Base-by-base conservation (phyloP, 192 early-diverging fungal genomes). In the Chytriomyces sp. region DNA sequence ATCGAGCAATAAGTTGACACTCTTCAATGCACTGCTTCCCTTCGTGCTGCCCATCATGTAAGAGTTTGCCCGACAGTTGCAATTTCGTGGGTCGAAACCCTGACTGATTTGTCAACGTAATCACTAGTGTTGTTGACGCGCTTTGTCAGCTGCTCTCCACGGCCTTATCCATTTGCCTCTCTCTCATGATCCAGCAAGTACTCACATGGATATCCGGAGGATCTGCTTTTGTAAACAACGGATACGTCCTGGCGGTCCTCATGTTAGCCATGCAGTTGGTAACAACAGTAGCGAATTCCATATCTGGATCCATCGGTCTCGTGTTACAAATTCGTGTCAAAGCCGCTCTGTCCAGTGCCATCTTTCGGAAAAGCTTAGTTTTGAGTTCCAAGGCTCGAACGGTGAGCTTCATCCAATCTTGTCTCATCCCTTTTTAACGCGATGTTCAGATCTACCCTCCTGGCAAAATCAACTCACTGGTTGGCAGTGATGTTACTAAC, bases 381-480 rank as follows among this genome's bases (percentile, higher is more conserved):
- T 26, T 73, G 17, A 54, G 44, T 10, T 54, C 71, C 7, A 52
- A 64, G 31, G 17, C 60, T 0, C 59, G 71, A 71, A 39, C 10
- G 62, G 62, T 64, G 19, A 33, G n/a, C n/a, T n/a, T n/a, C n/a
- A n/a, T n/a, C n/a, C n/a, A n/a, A n/a, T n/a, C n/a, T n/a, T n/a
- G 44, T n/a, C n/a, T 49, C 44, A 49, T 49, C n/a, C n/a, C n/a
- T n/a, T n/a, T n/a, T n/a, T n/a, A n/a, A n/a, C n/a, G n/a, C 33
- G 64, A 6, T 53, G 10, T 53, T 3, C 31, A 71, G 57, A 31
- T 12, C 10, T 73, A 54, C 34, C 58, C 58, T 8, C 40, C 71
- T 28, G 71, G 71, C 31, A 63, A 73, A 39, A 52, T 73, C 30
- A 73, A 73, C 61, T 36, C 44, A 5, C 34, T 73, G 58, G 71